These are phyloP conservation scores for Phaseolus lunatus DNA, from an alignment of 306 rosid genomes.

Conservation along the genomic window DNA sequence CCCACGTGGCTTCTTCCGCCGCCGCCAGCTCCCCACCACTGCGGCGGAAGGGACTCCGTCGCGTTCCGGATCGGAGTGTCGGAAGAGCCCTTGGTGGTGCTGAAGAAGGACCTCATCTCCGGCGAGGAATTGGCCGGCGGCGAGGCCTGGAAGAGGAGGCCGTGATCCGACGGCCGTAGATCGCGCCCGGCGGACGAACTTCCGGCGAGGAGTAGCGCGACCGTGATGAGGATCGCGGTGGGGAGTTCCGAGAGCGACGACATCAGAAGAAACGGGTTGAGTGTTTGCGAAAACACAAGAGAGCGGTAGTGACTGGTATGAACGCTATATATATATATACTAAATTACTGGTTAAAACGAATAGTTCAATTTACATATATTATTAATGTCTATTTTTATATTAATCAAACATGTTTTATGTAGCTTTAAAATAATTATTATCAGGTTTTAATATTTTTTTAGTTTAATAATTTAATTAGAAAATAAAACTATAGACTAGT, in stretches of 20 bases:
- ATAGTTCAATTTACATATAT: too few species aligned
- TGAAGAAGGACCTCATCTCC: slow-evolving; percentile 76
- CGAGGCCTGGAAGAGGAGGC: slow-evolving; percentile 64
- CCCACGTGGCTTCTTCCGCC: slow-evolving; percentile 49
- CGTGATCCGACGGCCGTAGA: slow-evolving; percentile 87
- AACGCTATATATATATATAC: neutral
- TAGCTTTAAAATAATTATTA: too few species aligned
- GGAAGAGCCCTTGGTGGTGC: slow-evolving; percentile 49
- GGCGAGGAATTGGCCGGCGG: slow-evolving; percentile 47
- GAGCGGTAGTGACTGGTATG: neutral
- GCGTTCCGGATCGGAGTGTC: slow-evolving; percentile 53
- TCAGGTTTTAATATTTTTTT: too few species aligned
- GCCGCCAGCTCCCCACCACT: slow-evolving; percentile 52
- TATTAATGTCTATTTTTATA: too few species aligned
- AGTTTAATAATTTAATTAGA: too few species aligned
- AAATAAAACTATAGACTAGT: too few species aligned
- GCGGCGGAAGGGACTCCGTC: slow-evolving; percentile 49
- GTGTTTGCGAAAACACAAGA: neutral
- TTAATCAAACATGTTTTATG: too few species aligned
- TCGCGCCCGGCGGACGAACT: slow-evolving; percentile 55
- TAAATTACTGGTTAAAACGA: too few species aligned
- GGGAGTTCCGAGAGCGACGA: slow-evolving; percentile 34
- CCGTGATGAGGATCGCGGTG: slow-evolving; percentile 4
- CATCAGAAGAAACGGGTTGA: slow-evolving; percentile 32
- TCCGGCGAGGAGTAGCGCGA: slow-evolving; percentile 44